Conservation (phyloP, 768 basidiomycete genomes). For the Trichaptum fuscoviolaceum region DNA sequence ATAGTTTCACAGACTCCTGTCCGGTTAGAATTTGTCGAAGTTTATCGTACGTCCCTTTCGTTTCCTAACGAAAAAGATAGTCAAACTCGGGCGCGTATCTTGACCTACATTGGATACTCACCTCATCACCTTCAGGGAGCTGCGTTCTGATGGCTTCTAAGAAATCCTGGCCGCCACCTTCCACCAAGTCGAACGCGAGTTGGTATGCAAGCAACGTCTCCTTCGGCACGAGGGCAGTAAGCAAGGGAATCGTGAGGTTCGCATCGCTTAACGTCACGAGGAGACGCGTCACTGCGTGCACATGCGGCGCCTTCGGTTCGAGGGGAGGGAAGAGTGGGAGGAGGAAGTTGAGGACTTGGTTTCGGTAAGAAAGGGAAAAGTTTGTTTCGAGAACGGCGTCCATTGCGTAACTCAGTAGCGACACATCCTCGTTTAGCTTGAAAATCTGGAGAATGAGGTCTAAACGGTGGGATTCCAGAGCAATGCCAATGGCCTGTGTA, state of each 20-base stretch:
- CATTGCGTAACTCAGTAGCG: slow-evolving; percentile 85
- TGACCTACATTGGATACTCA: slow-evolving; percentile 25
- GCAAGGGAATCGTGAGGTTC: slow-evolving; percentile 68
- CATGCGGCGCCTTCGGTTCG: slow-evolving; percentile 69
- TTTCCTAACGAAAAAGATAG: slow-evolving; percentile 36
- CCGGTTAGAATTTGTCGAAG: slow-evolving; percentile 83
- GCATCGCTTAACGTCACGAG: slow-evolving; percentile 84
- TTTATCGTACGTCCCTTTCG: slow-evolving; percentile 62
- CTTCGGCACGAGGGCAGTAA: slow-evolving; percentile 64
- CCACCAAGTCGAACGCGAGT: slow-evolving; percentile 91
- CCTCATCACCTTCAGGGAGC: slow-evolving; percentile 64
- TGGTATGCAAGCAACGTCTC: slow-evolving; percentile 86
- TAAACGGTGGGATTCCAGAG: slow-evolving; percentile 83
- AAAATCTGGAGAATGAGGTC: slow-evolving; percentile 83
- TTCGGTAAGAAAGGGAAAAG: slow-evolving; percentile 80
- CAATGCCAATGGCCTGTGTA: slow-evolving; percentile 85
- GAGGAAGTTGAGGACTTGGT: slow-evolving; percentile 72
- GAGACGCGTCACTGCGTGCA: slow-evolving; percentile 79
- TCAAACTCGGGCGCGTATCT: neutral
- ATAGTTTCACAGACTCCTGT: slow-evolving; percentile 86
- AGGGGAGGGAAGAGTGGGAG: slow-evolving; percentile 82
- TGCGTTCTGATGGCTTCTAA: slow-evolving; percentile 67
- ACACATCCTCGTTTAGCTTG: slow-evolving; percentile 64
- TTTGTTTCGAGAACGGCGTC: slow-evolving; percentile 87
- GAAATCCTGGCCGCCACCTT: slow-evolving; percentile 92